phyloP scores from a whole-genome alignment of 164 flowering plant genomes.

The Dillenia suffruticosa region DNA sequence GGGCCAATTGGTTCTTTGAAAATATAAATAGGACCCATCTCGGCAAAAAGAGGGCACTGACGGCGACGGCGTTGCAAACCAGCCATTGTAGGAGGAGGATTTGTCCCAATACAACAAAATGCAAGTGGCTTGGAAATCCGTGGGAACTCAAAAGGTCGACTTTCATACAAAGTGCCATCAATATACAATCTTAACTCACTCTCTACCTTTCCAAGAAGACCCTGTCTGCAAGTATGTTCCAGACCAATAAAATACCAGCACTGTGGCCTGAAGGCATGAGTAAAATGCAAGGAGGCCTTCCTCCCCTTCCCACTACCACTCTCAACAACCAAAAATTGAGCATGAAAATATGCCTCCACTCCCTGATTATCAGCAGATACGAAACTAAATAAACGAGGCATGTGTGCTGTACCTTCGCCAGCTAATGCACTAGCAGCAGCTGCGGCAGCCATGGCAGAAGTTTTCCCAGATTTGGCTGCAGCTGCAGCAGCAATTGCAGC shows the following conservation, averaged over 20 bases:
- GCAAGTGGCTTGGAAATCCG: constrained; percentile 93
- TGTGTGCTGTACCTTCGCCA: constrained; percentile 98
- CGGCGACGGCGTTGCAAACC: constrained; percentile 97
- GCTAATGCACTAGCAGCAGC: constrained; percentile 99
- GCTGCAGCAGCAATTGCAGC: constrained; percentile 99
- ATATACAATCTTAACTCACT: constrained; percentile 90
- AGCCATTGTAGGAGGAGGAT: constrained; percentile 99
- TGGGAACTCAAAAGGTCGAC: constrained; percentile 93
- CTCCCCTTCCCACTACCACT: constrained; percentile 93
- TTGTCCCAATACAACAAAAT: constrained; percentile 98
- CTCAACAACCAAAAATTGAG: constrained; percentile 98
- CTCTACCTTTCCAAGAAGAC: constrained; percentile 86
- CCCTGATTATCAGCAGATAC: constrained; percentile 98
- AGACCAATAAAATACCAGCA: constrained; percentile 97
- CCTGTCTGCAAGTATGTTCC: constrained; percentile 85
- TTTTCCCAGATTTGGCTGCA: constrained; percentile 96
- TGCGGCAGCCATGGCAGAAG: constrained; percentile 98
- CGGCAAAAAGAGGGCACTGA: constrained; percentile 98
- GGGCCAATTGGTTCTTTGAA: constrained; percentile 95
- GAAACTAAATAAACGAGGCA: constrained; percentile 97
- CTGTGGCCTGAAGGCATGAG: constrained; percentile 96
- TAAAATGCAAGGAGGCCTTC: constrained; percentile 93
- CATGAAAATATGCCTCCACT: constrained; percentile 97
- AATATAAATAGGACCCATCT: constrained; percentile 97
- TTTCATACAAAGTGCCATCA: constrained; percentile 89